These are phyloP conservation scores for Opeltia flavorubescens DNA, from an alignment of 495 filamentous ascomycete genomes.

Conservation along the genomic window DNA sequence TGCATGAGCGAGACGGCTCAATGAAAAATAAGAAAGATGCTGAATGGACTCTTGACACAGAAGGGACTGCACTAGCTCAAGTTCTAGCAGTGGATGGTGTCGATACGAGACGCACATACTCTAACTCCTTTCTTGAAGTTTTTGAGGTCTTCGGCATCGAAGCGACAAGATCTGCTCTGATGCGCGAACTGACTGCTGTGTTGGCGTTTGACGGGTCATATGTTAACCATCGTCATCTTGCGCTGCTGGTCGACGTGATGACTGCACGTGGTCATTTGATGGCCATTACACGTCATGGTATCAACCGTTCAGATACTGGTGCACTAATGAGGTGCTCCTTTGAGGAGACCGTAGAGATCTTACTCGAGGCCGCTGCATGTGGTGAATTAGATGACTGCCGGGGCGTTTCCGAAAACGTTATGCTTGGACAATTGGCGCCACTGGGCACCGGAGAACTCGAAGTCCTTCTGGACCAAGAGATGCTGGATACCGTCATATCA, in stretches of 20 bases:
- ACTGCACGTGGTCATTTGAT: slow-evolving; percentile 85
- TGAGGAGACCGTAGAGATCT: slow-evolving; percentile 97
- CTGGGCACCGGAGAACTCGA: slow-evolving; percentile 94
- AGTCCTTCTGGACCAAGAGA: slow-evolving; percentile 77
- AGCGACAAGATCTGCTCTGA: slow-evolving; percentile 69
- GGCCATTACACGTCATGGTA: slow-evolving; percentile 93
- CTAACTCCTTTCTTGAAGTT: slow-evolving; percentile 89
- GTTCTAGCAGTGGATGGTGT: slow-evolving; percentile 81
- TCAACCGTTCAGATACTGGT: slow-evolving; percentile 94
- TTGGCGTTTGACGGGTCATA: slow-evolving; percentile 96
- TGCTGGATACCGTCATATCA: slow-evolving; percentile 88
- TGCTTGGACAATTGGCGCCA: slow-evolving; percentile 92
- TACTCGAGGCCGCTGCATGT: slow-evolving; percentile 82
- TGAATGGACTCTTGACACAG: slow-evolving; percentile 92
- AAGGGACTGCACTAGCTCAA: slow-evolving; percentile 67
- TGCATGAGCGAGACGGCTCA: slow-evolving; percentile 48
- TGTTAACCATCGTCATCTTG: slow-evolving; percentile 95
- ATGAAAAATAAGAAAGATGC: slow-evolving; percentile 56
- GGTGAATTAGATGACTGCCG: slow-evolving; percentile 96
- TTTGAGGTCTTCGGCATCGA: slow-evolving; percentile 93
- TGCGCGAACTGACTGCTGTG: slow-evolving; percentile 79
- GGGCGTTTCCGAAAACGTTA: slow-evolving; percentile 96
- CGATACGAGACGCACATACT: slow-evolving; percentile 76
- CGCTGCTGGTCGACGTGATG: slow-evolving; percentile 97
- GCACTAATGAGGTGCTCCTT: slow-evolving; percentile 99